phyloP scores from a whole-genome alignment of 352 stramenopile genomes.

The Peronosclerospora sorghi region DNA sequence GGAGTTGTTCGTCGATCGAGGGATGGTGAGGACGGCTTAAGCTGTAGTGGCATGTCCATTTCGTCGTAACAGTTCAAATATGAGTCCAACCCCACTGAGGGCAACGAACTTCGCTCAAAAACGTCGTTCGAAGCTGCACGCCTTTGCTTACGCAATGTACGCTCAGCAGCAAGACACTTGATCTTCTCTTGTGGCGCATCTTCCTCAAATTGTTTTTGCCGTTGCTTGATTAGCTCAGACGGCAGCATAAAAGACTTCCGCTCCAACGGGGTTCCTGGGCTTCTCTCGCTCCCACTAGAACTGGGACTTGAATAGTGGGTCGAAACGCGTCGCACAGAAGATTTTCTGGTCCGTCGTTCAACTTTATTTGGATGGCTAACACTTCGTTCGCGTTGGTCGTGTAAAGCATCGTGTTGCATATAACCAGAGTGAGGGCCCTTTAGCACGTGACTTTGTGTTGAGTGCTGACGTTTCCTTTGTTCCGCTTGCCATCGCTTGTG shows the following conservation, averaged over 20 bases:
- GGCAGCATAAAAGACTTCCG: slow-evolving; percentile 51
- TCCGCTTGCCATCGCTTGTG: slow-evolving; percentile 69
- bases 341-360: slow-evolving; percentile 2
- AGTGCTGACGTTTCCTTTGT: slow-evolving; percentile 44
- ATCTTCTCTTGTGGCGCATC: slow-evolving; percentile 10
- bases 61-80: slow-evolving; percentile 29
- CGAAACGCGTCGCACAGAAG: neutral
- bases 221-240: slow-evolving; percentile 36
- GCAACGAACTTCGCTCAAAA: slow-evolving; percentile 25
- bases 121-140: slow-evolving; percentile 28
- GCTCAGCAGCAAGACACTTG: slow-evolving; percentile 20
- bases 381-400: slow-evolving; percentile 22
- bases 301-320: slow-evolving; percentile 10
- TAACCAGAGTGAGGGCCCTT: slow-evolving; percentile 10
- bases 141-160: slow-evolving; percentile 25
- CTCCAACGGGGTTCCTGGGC: slow-evolving; percentile 21
- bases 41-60: slow-evolving; percentile 25
- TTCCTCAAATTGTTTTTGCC: slow-evolving; percentile 18
- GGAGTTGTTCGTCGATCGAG: slow-evolving; percentile 5
- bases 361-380: slow-evolving; percentile 28
- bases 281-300: slow-evolving; percentile 23
- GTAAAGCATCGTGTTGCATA: slow-evolving; percentile 4
- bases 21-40: slow-evolving; percentile 15
- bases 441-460: slow-evolving; percentile 17
- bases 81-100: slow-evolving; percentile 6